A percentile compares a stretch with the other conserved stretches of the same genome.
Conservation (phyloP, 441 rosid species). For the Erodium chrysanthum region DNA sequence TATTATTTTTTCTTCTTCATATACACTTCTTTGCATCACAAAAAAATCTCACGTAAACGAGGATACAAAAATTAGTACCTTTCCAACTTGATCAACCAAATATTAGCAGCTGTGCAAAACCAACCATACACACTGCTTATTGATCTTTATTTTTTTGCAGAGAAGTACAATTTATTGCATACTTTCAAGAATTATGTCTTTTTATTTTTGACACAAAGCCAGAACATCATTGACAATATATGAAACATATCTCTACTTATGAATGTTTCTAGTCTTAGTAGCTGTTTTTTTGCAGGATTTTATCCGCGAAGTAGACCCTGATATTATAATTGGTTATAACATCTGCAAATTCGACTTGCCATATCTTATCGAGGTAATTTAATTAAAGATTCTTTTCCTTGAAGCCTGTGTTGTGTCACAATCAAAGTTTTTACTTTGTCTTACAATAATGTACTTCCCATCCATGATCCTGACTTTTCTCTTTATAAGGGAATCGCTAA, state of each 20-base stretch:
- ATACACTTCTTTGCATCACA: not conserved
- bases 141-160: not conserved
- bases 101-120: not conserved
- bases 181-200: not conserved
- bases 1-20: conserved; percentile 27
- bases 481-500: conserved; percentile 18
- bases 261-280: conserved; percentile 11
- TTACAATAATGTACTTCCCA: conserved; percentile 1
- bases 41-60: not conserved
- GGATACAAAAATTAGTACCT: not conserved
- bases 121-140: not conserved
- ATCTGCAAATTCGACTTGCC: conserved; percentile 99
- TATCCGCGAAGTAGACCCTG: conserved; percentile 86
- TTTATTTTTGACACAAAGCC: not conserved
- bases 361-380: conserved; percentile 82
- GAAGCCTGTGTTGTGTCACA: conserved; percentile 5
- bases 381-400: conserved; percentile 12
- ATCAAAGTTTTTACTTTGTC: not conserved
- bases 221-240: not conserved
- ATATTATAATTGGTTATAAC: conserved; percentile 91
- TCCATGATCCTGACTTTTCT: not conserved
- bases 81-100: not conserved
- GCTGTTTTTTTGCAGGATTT: conserved; percentile 56
- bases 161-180: not conserved
- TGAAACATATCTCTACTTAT: not conserved